phyloP scores from a whole-genome alignment of 352 stramenopile species.

The Nannochloropsis limnetica region DNA sequence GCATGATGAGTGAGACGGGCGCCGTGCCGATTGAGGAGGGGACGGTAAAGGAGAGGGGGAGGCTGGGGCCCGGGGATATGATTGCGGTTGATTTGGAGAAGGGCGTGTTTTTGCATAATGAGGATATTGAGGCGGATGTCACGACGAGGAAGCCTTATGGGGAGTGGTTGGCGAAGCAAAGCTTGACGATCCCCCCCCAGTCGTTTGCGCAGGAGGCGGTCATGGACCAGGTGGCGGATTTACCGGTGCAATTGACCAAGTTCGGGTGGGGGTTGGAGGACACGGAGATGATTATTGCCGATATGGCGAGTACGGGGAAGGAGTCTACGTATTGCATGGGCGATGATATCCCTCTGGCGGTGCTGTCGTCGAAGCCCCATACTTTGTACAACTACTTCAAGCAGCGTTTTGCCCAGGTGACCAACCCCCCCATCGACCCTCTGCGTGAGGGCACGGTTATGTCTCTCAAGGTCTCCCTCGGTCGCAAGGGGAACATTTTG shows the following conservation, averaged over 20 bases:
- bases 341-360: constrained; percentile 70
- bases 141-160: constrained; percentile 73
- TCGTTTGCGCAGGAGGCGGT: constrained; percentile 38
- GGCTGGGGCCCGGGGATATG: constrained; percentile 92
- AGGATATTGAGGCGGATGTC: constrained; percentile 86
- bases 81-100: constrained; percentile 91
- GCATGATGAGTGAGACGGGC: constrained; percentile 88
- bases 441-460: constrained; percentile 72
- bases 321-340: constrained; percentile 78
- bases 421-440: constrained; percentile 75
- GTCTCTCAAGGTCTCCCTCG: constrained; percentile 68
- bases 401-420: constrained; percentile 78
- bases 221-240: constrained; percentile 37
- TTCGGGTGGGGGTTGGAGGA: constrained; percentile 91
- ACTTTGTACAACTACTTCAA: constrained; percentile 94
- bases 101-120: constrained; percentile 81
- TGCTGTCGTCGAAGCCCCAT: constrained; percentile 77
- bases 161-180: constrained; percentile 74
- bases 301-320: constrained; percentile 70
- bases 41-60: constrained; percentile 79
- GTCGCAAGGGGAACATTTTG: constrained; percentile 56
- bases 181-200: constrained; percentile 38
- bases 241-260: constrained; percentile 56
- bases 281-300: constrained; percentile 88
- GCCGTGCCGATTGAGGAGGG: constrained; percentile 66